Evolutionary conservation across 176 grass and related monocot species (phyloP).

Genomic region (Musa troglodytarum): DNA sequence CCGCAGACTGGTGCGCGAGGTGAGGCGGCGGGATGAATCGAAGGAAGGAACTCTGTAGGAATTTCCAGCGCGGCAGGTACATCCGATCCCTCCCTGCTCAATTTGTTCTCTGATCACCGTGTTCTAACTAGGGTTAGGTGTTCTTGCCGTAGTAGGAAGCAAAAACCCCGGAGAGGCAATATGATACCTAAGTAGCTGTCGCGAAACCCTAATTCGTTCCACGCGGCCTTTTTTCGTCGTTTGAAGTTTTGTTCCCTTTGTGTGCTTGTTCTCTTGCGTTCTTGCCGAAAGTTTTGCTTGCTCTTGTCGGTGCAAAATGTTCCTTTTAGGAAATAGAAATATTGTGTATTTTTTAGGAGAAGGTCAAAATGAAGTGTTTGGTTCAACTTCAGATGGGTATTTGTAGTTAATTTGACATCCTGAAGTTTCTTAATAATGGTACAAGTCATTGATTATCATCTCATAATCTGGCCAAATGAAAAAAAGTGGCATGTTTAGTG

Average conservation of each 20-base stretch:
- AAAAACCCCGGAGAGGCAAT: not conserved
- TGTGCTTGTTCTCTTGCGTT: not conserved
- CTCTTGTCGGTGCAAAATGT: no score
- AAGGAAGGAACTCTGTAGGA: constrained; percentile 12
- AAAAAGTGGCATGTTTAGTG: no score
- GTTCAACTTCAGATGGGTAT: not conserved
- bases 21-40: not conserved
- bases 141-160: not conserved
- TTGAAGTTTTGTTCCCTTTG: not conserved
- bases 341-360: not conserved
- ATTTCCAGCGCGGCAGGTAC: constrained; percentile 19
- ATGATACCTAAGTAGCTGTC: not conserved
- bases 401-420: not conserved
- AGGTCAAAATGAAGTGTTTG: not conserved
- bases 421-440: no score
- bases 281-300: no score
- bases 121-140: not conserved
- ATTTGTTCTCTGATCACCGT: not conserved
- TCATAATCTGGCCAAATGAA: no score
- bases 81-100: no score
- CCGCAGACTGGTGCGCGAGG: not conserved
- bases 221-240: not conserved
- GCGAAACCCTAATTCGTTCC: not conserved
- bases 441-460: no score
- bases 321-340: no score